Conservation (phyloP, 2,329 filamentous ascomycete species). For the Sporothrix protearum region DNA sequence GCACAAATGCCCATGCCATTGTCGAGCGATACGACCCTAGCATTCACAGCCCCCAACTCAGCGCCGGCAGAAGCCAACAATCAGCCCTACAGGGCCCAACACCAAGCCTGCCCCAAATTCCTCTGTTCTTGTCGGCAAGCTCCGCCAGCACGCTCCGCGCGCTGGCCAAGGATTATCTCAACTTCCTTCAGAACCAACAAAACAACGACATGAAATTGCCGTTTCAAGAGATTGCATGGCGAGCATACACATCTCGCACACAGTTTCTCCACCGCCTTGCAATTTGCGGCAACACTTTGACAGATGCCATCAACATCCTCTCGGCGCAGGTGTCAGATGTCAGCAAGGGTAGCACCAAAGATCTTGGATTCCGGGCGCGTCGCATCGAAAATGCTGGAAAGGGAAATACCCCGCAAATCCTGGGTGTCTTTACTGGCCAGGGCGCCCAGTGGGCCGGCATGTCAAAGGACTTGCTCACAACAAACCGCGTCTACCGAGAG, state of each 20-base stretch:
- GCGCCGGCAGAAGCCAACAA: conserved; percentile 16
- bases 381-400: background rate
- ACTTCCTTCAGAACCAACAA: background rate
- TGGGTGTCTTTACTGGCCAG: conserved; percentile 31
- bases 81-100: background rate
- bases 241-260: background rate
- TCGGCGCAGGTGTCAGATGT: background rate
- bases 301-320: conserved; percentile 4
- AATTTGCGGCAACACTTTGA: background rate
- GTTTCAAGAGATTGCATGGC: conserved; percentile 14
- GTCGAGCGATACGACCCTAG: conserved; percentile 43
- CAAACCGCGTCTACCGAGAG: conserved; percentile 29
- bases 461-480: conserved; percentile 22
- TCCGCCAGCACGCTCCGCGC: conserved; percentile 10
- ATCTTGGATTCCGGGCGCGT: conserved; percentile 12
- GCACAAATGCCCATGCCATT: conserved; percentile 53
- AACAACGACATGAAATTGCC: conserved; percentile 24
- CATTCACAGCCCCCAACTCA: conserved; percentile 35
- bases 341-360: background rate
- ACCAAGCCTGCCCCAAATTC: background rate
- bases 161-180: background rate
- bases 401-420: background rate
- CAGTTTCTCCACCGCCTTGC: conserved; percentile 16
- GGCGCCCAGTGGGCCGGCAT: conserved; percentile 30
- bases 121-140: conserved; percentile 11